Conservation (phyloP, 305 asterid species). For the Fraxinus albicans region DNA sequence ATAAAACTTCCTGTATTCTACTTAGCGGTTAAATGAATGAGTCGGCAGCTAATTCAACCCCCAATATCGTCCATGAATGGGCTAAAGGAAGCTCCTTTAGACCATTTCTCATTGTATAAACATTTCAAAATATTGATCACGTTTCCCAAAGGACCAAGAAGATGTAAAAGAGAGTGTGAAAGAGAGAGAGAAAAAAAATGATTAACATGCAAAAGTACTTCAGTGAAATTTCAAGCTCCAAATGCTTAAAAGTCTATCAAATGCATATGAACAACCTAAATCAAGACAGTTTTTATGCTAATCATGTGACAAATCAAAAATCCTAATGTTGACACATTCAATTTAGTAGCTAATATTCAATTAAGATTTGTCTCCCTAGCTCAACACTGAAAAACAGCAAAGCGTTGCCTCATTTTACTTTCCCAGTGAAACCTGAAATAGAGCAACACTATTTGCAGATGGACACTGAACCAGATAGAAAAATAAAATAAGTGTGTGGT, state of each 20-base stretch:
- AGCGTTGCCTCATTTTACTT: not conserved
- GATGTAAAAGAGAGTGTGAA: not conserved
- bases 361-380: not conserved
- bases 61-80: slow-evolving; percentile 81
- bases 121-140: not conserved
- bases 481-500: not conserved
- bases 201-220: no score
- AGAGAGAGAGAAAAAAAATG: not conserved
- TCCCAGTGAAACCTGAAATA: not conserved
- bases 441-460: not conserved
- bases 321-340: not conserved
- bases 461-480: not conserved
- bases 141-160: not conserved
- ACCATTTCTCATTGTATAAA: slow-evolving; percentile 36
- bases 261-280: not conserved
- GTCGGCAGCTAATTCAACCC: slow-evolving; percentile 97
- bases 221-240: not conserved
- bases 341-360: not conserved
- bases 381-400: not conserved
- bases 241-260: not conserved
- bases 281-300: not conserved
- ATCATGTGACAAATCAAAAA: not conserved
- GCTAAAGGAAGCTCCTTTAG: slow-evolving; percentile 88
- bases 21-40: slow-evolving; percentile 88
- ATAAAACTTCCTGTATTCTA: slow-evolving; percentile 37